These are phyloP conservation scores for Triticum dicoccoides DNA, from an alignment of 176 grass and related monocot species.

Conservation along the genomic window DNA sequence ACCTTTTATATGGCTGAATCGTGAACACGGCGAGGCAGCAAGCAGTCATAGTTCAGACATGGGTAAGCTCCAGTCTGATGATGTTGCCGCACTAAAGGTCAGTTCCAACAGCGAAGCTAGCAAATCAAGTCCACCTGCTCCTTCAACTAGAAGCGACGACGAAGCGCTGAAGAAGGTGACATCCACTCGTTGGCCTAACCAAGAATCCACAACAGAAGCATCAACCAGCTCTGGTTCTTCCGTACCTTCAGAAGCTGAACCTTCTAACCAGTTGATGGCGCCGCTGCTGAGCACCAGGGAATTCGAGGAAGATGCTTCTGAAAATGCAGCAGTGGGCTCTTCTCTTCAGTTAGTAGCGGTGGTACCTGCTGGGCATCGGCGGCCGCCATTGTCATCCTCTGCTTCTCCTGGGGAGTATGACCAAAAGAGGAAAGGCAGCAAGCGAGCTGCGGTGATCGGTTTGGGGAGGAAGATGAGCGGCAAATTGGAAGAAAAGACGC, in stretches of 20 bases:
- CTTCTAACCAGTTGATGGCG: slow-evolving; percentile 27
- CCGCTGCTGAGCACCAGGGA: slow-evolving; percentile 30
- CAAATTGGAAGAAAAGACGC: slow-evolving; percentile 76
- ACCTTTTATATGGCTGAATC: slow-evolving; percentile 72
- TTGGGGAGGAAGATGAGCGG: slow-evolving; percentile 61
- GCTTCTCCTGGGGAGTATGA: slow-evolving; percentile 27
- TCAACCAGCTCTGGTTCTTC: not conserved
- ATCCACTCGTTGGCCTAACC: not conserved
- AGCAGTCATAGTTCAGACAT: not conserved
- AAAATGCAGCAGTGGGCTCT: slow-evolving; percentile 1
- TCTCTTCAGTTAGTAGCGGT: not conserved
- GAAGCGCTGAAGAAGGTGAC: not conserved
- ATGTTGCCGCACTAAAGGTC: slow-evolving; percentile 13
- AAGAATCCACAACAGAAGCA: slow-evolving; percentile 20
- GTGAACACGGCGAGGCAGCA: slow-evolving; percentile 31
- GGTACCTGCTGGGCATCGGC: slow-evolving; percentile 13
- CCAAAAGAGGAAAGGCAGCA: slow-evolving; percentile 37
- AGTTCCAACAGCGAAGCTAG: slow-evolving; percentile 15
- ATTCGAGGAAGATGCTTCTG: not conserved
- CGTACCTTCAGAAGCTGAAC: slow-evolving; percentile 1
- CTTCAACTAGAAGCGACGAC: not conserved
- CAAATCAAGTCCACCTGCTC: not conserved
- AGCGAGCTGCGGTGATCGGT: slow-evolving; percentile 53
- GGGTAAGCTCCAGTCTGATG: slow-evolving; percentile 28
- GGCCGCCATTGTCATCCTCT: not conserved